Conservation (phyloP, 192 early-diverging fungal genomes). For the Pilobolus umbonatus region DNA sequence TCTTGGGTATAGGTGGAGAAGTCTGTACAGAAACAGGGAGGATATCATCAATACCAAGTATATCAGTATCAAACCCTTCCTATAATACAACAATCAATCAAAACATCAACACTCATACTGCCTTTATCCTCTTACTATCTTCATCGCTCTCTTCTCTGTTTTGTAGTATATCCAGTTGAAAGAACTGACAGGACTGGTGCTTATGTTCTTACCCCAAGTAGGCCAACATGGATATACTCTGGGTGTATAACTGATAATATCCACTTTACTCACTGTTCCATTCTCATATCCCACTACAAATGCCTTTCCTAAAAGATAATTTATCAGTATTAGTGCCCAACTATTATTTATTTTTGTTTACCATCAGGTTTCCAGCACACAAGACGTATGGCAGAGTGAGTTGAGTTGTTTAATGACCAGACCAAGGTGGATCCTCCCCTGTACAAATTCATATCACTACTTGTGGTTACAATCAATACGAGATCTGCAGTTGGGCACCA, state of each 20-base stretch:
- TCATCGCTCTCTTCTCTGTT: background rate
- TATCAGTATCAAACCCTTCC: slow-evolving; percentile 12
- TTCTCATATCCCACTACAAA: slow-evolving; percentile 9
- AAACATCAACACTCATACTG: too few species aligned
- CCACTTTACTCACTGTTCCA: slow-evolving; percentile 3
- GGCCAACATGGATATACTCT: slow-evolving; percentile 4
- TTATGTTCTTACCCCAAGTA: background rate
- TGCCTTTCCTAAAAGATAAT: slow-evolving; percentile 5
- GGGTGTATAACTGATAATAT: background rate
- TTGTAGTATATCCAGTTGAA: slow-evolving; percentile 10
- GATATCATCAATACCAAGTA: slow-evolving; percentile 2
- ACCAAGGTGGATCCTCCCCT: background rate
- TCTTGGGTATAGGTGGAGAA: too few species aligned
- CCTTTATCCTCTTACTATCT: slow-evolving; percentile 4
- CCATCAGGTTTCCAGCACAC: slow-evolving; percentile 11
- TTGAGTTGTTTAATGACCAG: slow-evolving; percentile 1
- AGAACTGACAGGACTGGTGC: slow-evolving; percentile 2
- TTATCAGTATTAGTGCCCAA: background rate
- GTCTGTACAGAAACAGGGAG: background rate
- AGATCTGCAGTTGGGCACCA: slow-evolving; percentile 11
- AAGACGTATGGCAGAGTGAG: background rate
- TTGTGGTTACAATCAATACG: background rate
- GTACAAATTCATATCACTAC: background rate
- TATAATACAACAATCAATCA: too few species aligned
- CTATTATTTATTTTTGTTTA: background rate